phyloP scores from a whole-genome alignment of 1,139 yeast species.

The Entelexis paramagnoliae region DNA sequence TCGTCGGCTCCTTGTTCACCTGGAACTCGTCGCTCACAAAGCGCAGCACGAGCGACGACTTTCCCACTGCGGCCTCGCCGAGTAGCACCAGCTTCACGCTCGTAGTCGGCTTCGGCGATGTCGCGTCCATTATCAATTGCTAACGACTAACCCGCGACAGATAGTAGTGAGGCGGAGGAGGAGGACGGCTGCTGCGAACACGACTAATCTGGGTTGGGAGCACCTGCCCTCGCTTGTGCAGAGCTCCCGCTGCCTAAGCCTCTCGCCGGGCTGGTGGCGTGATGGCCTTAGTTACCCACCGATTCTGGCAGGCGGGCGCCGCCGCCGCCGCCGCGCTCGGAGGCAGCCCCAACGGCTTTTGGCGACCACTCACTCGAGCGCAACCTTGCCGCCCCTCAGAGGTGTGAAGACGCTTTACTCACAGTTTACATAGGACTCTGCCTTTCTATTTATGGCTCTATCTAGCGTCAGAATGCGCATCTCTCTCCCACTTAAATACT shows the following conservation, averaged over 20 bases:
- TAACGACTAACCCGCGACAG: neutral
- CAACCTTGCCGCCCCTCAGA: too few relatives aligned
- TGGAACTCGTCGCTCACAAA: slow-evolving; percentile 94
- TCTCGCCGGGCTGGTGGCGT: neutral
- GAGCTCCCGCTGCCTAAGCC: slow-evolving; percentile 7
- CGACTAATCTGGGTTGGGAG: neutral
- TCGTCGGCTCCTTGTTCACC: slow-evolving; percentile 94
- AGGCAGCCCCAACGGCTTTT: too few relatives aligned
- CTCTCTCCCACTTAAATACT: neutral
- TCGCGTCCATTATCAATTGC: slow-evolving; percentile 18
- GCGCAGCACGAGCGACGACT: slow-evolving; percentile 81
- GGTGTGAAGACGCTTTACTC: too few relatives aligned
- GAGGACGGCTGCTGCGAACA: neutral
- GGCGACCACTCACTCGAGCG: too few relatives aligned
- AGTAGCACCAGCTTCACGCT: slow-evolving; percentile 80
- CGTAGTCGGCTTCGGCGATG: slow-evolving; percentile 41
- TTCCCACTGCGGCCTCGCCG: slow-evolving; percentile 98
- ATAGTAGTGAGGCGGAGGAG: neutral
- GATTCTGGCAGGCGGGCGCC: too few relatives aligned
- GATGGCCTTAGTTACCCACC: neutral
- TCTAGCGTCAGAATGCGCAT: too few relatives aligned
- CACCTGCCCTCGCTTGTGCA: neutral
- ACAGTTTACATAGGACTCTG: too few relatives aligned
- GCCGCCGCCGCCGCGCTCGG: too few relatives aligned
- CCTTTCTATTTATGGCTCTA: too few relatives aligned